Evolutionary conservation across 495 filamentous ascomycete genomes (phyloP), one percentile per base, ranked within the genome.

Genomic region (Xylaria sp.): DNA sequence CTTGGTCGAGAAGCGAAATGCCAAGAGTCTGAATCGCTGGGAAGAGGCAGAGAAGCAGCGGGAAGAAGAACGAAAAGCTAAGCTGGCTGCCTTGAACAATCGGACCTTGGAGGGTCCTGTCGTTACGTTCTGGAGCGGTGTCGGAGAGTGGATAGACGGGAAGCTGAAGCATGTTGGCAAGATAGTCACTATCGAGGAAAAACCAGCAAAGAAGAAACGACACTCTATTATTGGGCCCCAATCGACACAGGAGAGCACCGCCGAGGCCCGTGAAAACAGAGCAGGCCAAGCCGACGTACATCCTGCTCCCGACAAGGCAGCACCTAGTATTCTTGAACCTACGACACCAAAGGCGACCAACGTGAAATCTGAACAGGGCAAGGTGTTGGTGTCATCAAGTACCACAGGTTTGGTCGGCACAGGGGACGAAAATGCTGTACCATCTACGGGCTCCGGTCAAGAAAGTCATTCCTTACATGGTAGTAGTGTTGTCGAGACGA

Each of bases 11-110:
- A 90, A 90, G 79, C 83, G 88, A 70, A 99, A 98, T 75, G 87
- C 91, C 62, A 97, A 95, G 85, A 97, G 93, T 83, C 80, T 99
- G 74, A 97, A 94, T 75, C 87, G 92, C 48, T 99, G 96, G 95
- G 95, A 98, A 80, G 92, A 93, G 78, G 90, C 91, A 17, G 96
- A 99, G 82, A 93, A 92, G 82, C 87, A 89, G 75, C 88, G 95
- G 70, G 91, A 93, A 33, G 93, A 96, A 76, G 93, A 95, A 79
- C 85, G 93, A 75, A 85, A 88, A 77, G 90, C 88, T 31, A 95
- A 92, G 80, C 88, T 97, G 52, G 93, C 93, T 31, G 94, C 93
- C 21, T 78, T 97, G 61, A 91, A 97, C 74, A 95, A 93, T 77
- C 88, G 93, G 40, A 92, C 92, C 61, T 85, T 98, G 19, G 91